These are phyloP conservation scores for Trypanosoma lewisi DNA, from an alignment of 208 protist species.

Conservation along the genomic window DNA sequence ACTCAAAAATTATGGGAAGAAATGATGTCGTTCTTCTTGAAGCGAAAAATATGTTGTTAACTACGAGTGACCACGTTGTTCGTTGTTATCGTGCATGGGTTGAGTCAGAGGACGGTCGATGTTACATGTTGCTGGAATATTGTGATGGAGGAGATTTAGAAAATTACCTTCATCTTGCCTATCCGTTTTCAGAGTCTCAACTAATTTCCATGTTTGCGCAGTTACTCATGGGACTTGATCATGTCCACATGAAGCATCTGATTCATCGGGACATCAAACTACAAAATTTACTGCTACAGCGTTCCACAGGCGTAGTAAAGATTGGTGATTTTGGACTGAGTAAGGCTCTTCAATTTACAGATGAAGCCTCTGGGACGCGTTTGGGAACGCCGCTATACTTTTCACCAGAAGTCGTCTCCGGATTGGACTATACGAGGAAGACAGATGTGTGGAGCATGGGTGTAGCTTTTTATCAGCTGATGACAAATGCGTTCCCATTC, in stretches of 20 bases:
- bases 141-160: conserved; percentile 66
- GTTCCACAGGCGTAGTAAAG: conserved; percentile 45
- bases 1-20: conserved; percentile 19
- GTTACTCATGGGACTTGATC: conserved; percentile 65
- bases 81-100: conserved; percentile 47
- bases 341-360: conserved; percentile 30
- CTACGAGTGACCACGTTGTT: conserved; percentile 63
- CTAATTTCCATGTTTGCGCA: conserved; percentile 59
- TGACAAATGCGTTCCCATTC: conserved; percentile 61
- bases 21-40: conserved; percentile 34
- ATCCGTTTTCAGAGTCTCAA: conserved; percentile 42
- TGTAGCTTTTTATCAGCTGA: conserved; percentile 58
- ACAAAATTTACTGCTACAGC: conserved; percentile 56
- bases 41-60: conserved; percentile 36
- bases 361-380: conserved; percentile 31
- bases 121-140: conserved; percentile 77
- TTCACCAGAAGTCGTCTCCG: conserved; percentile 54
- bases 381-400: conserved; percentile 65
- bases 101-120: conserved; percentile 28
- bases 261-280: conserved; percentile 67
- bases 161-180: conserved; percentile 28
- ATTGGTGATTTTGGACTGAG: conserved; percentile 75
- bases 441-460: conserved; percentile 81
- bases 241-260: conserved; percentile 64
- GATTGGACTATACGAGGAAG: conserved; percentile 59